Evolutionary conservation across 148 eudicot genomes (phyloP), one percentile per base, ranked within the genome.

Genomic region (Chenopodium album): DNA sequence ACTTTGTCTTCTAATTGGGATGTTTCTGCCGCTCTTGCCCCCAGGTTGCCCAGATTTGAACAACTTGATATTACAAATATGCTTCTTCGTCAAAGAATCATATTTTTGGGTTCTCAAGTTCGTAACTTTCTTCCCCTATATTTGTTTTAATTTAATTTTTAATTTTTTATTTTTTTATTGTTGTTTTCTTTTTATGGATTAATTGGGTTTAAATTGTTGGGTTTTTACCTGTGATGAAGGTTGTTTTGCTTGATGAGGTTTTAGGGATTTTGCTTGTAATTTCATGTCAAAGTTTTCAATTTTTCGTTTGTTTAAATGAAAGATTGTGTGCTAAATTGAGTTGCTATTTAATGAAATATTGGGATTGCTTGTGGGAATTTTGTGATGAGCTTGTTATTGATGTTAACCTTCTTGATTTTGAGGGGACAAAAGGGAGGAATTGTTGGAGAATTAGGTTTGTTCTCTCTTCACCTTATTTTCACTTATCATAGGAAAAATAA

Each of bases 51-150:
- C n/a, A 87, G 85, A 85, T 89, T 92, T 75, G 97, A 92, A 87
- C 95, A 95, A 70, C 97, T 95, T 60, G 98, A 95, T 76, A 88
- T 94, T 70, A 95, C 97, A 78, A 90, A 93, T 63, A 93, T 95
- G 99, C 92, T 95, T 82, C 98, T 95, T 81, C 92, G 97, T 78
- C 99, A 95, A 85, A 72, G 99, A 83, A 95, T 95, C 86, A 81
- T 95, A 87, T 95, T 95, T 82, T 63, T 95, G 75, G 97, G 99
- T 46, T 87, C 92, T 70, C 92, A 91, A 94, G 99, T 94, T 76
- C 50, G 63, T 37, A 32, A 60, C 44, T 52, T 77, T 73, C 9
- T 52, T 28, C 31, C 23, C 72, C 23, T 73, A 9, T 7, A 13
- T 50, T 31, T 66, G 4, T 0, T 23, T 52, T 34, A 2, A 14